Evolutionary conservation across 1,139 yeast genomes (phyloP), one percentile per base, ranked within the genome.

Genomic region (Kluyveromyces marxianus): DNA sequence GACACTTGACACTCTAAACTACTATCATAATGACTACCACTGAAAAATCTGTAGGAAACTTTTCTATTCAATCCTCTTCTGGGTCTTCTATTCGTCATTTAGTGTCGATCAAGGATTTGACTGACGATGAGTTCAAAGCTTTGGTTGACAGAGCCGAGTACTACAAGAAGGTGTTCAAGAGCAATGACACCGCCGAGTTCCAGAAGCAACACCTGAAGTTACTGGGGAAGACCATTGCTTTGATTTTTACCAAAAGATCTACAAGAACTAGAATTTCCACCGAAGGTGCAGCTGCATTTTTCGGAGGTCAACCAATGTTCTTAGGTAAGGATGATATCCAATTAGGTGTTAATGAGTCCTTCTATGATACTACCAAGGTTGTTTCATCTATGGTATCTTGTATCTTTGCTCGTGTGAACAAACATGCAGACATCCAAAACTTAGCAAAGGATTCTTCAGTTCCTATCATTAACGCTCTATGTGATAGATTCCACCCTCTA

Each of bases 231-330:
- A 75, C 90, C 4, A 81, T 88, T 31, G 88, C 97, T 0, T 67
- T 92, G 63, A 66, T 92, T 42, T 92, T 92, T 65, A 76, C 89
- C 49, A 92, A 92, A 65, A 79, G 98, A 66, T 86, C 96, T 7
- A 92, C 98, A 30, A 78, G 98, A 68, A 92, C 98, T 33, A 79
- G 98, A 66, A 79, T 92, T 37, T 88, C 97, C 37, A 77, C 92
- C 3, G 98, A 92, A 66, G 97, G 96, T 44, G 98, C 98, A 3
- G 87, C 90, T 14, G 76, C 88, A 1, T 90, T 83, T 62, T 84
- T 92, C 54, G 98, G 98, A 24, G 98, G 94, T 5, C 94, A 83
- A 55, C 96, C 98, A 10, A 85, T 92, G 95, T 92, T 92, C 60
- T 74, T 92, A 54, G 97, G 98, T 45, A 87, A 84, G 58, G 97